These are phyloP conservation scores for Fistulina hepatica DNA, from an alignment of 1,284 basidiomycete genomes.

Conservation along the genomic window DNA sequence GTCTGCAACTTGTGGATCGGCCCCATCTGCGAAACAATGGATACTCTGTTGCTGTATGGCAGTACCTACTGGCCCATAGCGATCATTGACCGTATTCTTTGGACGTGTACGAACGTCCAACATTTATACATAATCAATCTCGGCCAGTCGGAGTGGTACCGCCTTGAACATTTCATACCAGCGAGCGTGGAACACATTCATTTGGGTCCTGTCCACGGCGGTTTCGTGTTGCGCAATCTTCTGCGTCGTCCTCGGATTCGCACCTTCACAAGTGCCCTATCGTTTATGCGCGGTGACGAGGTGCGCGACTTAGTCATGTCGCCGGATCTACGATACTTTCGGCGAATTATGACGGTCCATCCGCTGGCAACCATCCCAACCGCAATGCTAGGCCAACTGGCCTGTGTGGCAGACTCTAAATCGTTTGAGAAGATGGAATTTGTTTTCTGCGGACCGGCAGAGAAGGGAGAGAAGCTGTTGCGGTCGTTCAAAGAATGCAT, in stretches of 20 bases:
- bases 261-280: slow-evolving; percentile 24
- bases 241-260: slow-evolving; percentile 18
- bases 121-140: slow-evolving; percentile 23
- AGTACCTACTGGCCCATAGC: slow-evolving; percentile 25
- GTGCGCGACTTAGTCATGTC: slow-evolving; percentile 23
- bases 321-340: slow-evolving; percentile 21
- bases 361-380: slow-evolving; percentile 16
- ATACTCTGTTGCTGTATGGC: slow-evolving; percentile 23
- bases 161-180: slow-evolving; percentile 24
- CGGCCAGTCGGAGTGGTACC: slow-evolving; percentile 23
- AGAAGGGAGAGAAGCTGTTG: neutral
- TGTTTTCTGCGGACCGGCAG: slow-evolving; percentile 13
- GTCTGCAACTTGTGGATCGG: slow-evolving; percentile 27
- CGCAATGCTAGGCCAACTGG: slow-evolving; percentile 21
- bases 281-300: slow-evolving; percentile 27
- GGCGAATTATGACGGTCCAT: slow-evolving; percentile 19
- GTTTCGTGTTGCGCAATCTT: slow-evolving; percentile 22
- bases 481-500: neutral
- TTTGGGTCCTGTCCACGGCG: slow-evolving; percentile 28
- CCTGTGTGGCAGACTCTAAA: slow-evolving; percentile 18
- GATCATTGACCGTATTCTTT: slow-evolving; percentile 24
- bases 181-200: slow-evolving; percentile 22
- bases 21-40: slow-evolving; percentile 12
- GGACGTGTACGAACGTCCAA: slow-evolving; percentile 18
- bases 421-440: slow-evolving; percentile 23